These are phyloP conservation scores for Penicillium sp. DNA, from an alignment of 2,329 filamentous ascomycete genomes.

Conservation along the genomic window DNA sequence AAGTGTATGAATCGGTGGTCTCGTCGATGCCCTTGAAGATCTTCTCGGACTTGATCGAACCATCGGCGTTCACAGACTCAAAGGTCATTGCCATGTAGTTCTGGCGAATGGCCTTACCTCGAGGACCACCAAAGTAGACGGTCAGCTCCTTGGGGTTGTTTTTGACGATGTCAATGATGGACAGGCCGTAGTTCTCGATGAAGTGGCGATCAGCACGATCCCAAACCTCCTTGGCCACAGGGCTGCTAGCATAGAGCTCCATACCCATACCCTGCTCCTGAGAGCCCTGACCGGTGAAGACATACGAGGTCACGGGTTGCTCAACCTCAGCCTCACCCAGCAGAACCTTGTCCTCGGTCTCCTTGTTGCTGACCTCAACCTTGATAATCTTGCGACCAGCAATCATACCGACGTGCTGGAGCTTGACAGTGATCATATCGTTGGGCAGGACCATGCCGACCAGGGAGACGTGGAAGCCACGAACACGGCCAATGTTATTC, in stretches of 20 bases:
- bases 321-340: conserved; percentile 96
- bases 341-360: conserved; percentile 94
- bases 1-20: conserved; percentile 92
- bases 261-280: conserved; percentile 99
- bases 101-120: conserved; percentile 93
- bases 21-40: conserved; percentile 99
- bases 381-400: conserved; percentile 99
- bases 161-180: conserved; percentile 97
- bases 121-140: conserved; percentile 94
- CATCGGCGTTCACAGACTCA: conserved; percentile 92
- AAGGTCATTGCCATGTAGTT: conserved; percentile 99
- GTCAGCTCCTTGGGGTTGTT: conserved; percentile 99
- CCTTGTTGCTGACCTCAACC: conserved; percentile 92
- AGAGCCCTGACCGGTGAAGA: conserved; percentile 97
- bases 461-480: conserved; percentile 93
- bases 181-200: conserved; percentile 97
- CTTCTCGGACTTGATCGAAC: conserved; percentile 94
- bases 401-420: conserved; percentile 97
- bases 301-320: conserved; percentile 93
- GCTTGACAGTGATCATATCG: conserved; percentile 89
- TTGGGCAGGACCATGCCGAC: conserved; percentile 99
- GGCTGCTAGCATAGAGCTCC: conserved; percentile 92
- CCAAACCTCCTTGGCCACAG: conserved; percentile 96
- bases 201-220: conserved; percentile 97
- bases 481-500: conserved; percentile 95